A percentile compares a stretch with the other conserved stretches of the same genome.
phyloP scores from a whole-genome alignment of 2,329 filamentous ascomycete species.

The Talaromyces verruculosus region DNA sequence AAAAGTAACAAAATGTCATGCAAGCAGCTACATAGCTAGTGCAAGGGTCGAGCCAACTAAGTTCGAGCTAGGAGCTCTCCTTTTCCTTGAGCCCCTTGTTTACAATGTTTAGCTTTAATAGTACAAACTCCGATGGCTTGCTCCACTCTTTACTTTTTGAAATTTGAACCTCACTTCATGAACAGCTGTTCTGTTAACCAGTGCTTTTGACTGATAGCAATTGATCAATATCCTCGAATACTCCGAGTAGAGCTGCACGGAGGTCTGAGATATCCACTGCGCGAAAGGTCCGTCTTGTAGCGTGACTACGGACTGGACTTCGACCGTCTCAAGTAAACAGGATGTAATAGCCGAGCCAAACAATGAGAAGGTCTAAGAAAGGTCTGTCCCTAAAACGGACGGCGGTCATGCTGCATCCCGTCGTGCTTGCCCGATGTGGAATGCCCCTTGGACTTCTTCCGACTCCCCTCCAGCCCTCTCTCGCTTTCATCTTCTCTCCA shows the following conservation, averaged over 20 bases:
- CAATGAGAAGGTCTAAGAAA: not conserved
- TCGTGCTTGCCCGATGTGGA: constrained; percentile 4
- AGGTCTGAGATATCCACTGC: not conserved
- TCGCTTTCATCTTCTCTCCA: not conserved
- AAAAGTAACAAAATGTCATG: not conserved
- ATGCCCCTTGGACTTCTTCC: not conserved
- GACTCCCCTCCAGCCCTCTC: not conserved
- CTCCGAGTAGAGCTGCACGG: not conserved
- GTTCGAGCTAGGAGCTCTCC: not conserved
- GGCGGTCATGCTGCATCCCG: constrained; percentile 1
- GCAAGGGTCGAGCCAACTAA: not conserved
- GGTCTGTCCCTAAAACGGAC: not conserved
- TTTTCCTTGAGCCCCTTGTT: not conserved
- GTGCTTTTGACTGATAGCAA: not conserved
- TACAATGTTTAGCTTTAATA: not conserved
- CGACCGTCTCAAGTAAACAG: not conserved
- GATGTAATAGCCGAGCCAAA: not conserved
- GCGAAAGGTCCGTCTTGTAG: not conserved
- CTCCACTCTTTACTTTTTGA: constrained; percentile 2
- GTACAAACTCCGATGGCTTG: not conserved
- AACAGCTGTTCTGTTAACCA: not conserved
- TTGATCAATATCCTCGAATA: not conserved
- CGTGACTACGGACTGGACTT: not conserved
- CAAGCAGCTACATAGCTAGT: not conserved
- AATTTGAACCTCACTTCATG: not conserved